Evolutionary conservation across 805 yeast species (phyloP), one percentile per base, ranked within the genome.

Genomic region (Saccharomycopsis malanga): DNA sequence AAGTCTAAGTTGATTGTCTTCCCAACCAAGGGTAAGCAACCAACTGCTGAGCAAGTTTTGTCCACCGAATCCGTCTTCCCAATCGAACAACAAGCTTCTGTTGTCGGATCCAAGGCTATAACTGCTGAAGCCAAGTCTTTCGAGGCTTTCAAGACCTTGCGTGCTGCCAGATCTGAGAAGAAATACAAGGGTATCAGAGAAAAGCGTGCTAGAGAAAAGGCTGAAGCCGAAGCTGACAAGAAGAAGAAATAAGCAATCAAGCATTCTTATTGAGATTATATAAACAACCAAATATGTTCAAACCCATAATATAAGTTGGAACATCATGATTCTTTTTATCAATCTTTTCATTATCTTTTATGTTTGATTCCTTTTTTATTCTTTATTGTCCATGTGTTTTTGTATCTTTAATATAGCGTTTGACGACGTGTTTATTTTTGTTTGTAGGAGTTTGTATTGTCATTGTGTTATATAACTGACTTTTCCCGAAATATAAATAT

Each of bases 221-320:
- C 96, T 71, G 98, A 87, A 77, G 98, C 97, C 72, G 98, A 89
- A 79, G 95, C 85, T 76, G 96, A 88, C 68, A 89, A 89, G 91
- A 89, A 89, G 89, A 87, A 87, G 83, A 87, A 86, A 81, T 51
- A 51, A 45, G 54, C 42, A 32, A 32, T 9, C 12, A 27, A 27
- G 30, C 30, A 27, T n/a, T n/a, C n/a, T n/a, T n/a, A n/a, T n/a
- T n/a, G n/a, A n/a, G n/a, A n/a, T n/a, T n/a, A n/a, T n/a, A n/a
- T n/a, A n/a, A n/a, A n/a, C n/a, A n/a, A n/a, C n/a, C n/a, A n/a
- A n/a, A n/a, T n/a, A n/a, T n/a, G n/a, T n/a, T n/a, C n/a, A n/a
- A n/a, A n/a, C n/a, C n/a, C n/a, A n/a, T n/a, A n/a, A n/a, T n/a
- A n/a, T n/a, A n/a, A n/a, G n/a, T n/a, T n/a, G n/a, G n/a, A n/a